phyloP scores from a whole-genome alignment of 148 eudicot genomes.

The Bassia scoparia region DNA sequence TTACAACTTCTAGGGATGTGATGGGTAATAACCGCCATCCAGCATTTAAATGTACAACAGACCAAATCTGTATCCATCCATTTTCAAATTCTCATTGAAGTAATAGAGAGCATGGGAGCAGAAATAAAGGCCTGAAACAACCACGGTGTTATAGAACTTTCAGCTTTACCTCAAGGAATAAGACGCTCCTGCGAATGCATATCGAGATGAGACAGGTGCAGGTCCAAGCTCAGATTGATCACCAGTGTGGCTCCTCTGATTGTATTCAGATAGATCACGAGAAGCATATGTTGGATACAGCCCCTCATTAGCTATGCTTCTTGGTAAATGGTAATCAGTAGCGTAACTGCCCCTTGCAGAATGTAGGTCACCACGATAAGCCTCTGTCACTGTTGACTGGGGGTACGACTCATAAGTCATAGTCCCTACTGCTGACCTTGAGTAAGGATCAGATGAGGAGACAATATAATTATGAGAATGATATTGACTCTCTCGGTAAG shows the following conservation, averaged over 20 bases:
- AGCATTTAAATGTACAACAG: neutral
- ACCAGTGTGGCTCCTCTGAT: slow-evolving; percentile 25
- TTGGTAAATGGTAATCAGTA: slow-evolving; percentile 23
- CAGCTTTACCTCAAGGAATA: slow-evolving; percentile 21
- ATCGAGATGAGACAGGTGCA: slow-evolving; percentile 59
- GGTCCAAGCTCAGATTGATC: slow-evolving; percentile 25
- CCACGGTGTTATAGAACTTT: neutral
- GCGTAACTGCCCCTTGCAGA: slow-evolving; percentile 8
- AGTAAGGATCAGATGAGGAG: slow-evolving; percentile 40
- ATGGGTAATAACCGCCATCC: neutral
- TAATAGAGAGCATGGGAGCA: neutral
- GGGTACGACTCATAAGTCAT: slow-evolving; percentile 33
- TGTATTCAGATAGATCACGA: slow-evolving; percentile 27
- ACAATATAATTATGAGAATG: slow-evolving; percentile 31
- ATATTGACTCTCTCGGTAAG: slow-evolving; percentile 20
- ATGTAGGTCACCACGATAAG: slow-evolving; percentile 22
- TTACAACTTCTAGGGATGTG: neutral
- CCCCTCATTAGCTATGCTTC: slow-evolving; percentile 29
- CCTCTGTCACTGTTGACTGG: slow-evolving; percentile 22
- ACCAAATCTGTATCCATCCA: neutral
- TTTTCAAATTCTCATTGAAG: neutral
- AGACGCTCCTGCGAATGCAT: slow-evolving; percentile 50
- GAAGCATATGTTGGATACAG: slow-evolving; percentile 33
- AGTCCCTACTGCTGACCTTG: slow-evolving; percentile 21
- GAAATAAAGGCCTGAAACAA: neutral